Base-by-base conservation (phyloP, 116 monocot genomes). In the Dioscorea cayenensis region DNA sequence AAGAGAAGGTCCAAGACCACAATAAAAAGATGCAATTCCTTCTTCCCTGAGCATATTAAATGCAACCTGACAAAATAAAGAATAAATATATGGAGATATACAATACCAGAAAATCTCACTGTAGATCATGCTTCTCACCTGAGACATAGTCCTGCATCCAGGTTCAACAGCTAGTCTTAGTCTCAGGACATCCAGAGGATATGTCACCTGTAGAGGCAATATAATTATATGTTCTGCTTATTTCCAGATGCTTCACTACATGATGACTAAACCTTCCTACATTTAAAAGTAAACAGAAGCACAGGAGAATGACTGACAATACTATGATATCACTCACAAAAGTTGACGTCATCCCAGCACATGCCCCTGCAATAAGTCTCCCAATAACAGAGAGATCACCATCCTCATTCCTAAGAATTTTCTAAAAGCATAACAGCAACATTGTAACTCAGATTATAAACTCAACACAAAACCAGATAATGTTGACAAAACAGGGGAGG, bases 321-420 rank as follows among this genome's bases (percentile, higher is more conserved):
- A 23, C 27, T 28, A 16, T 28, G n/a, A 55, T 55, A 60, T 29
- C 71, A 84, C 90, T 88, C 29, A 97, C 97, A 84, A 97, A 79
- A 19, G 93, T 97, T 49, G 97, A 97, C 5, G 93, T 97, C 97
- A 97, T 97, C 71, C 90, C 97, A 80, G 97, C 97, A 84, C 88
- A 93, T 71, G 96, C 96, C 29, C 96, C 96, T 50, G 97, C 92
- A 76, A 77, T 75, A 68, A 97, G 83, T 72, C 97, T 90, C 19
- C 93, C 97, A 71, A 97, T 63, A 70, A 97, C 83, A 77, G 93
- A 87, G 58, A 97, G 88, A 67, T 97, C 84, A 18, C 82, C 90
- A 74, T 97, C 86, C 65, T 84, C 77, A 71, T 74, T 81, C 77
- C 73, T 83, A 36, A 97, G 88, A 29, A 90, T 51, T 93, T 93